Evolutionary conservation across 805 yeast species (phyloP), one percentile per base, ranked within the genome.

Genomic region (Lipomyces japonicus): DNA sequence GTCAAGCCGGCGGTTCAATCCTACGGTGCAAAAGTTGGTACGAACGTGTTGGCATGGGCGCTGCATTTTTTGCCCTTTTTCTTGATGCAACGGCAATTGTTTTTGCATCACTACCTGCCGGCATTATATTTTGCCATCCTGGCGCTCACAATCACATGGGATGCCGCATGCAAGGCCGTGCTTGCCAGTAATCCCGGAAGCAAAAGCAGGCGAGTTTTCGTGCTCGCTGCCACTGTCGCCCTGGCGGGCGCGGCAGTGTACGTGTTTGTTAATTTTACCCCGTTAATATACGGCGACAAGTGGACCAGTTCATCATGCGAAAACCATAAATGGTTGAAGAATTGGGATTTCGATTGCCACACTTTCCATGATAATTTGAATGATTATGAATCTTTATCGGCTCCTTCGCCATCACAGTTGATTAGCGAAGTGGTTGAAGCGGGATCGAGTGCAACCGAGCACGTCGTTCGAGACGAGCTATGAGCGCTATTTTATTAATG

Each of bases 31-130:
- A 64, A 65, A 44, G 66, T 70, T 44, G 74, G 72, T 12, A 76
- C 74, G 51, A 75, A 67, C 49, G 57, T 76, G 16, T 51, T 77
- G 48, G 96, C 91, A 10, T 93, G 96, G 93, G 75, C 80, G 18
- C 77, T 88, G 31, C 99, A 93, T 71, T 90, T 84, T 67, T 78
- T 86, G 65, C 96, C 96, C 55, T 90, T 89, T 75, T 90, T 79
- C 71, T 74, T 90, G 62, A 90, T 91, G 97, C 77, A 79, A 55
- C 84, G 97, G 72, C 97, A 90, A 71, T 84, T 86, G 66, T 90
- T 91, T 72, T 75, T 90, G 67, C 97, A 90, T 65, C 97, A 90
- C 69, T 91, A 91, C 68, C 71, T 93, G 59, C 97, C 96, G 49
- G 87, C 97, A 1, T 77, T 87, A 46, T 93, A 88, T 71, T 93